Evolutionary conservation across 2,329 filamentous ascomycete genomes (phyloP).

Genomic region (Emericellopsis atlantica): DNA sequence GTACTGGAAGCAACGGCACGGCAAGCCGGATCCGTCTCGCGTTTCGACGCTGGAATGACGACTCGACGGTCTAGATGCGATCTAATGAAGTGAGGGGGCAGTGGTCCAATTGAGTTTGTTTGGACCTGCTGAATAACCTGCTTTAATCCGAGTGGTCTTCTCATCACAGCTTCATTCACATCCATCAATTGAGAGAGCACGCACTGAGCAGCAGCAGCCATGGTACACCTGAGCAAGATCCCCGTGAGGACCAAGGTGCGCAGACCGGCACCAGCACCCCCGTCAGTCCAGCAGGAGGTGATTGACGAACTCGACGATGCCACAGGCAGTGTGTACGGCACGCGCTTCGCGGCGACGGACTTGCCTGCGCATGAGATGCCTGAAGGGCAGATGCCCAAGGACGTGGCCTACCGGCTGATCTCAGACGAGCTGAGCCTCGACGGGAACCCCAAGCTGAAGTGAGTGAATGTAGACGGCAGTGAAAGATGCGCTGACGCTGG

Average conservation of each 20-base stretch:
- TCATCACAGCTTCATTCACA: neutral
- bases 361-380: constrained; percentile 80
- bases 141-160: neutral
- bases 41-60: too few relatives aligned
- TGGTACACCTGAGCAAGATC: constrained; percentile 39
- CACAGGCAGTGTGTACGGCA: constrained; percentile 79
- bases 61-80: too few relatives aligned
- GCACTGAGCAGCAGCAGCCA: constrained; percentile 16
- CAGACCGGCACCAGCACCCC: constrained; percentile 13
- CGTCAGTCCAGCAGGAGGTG: constrained; percentile 27
- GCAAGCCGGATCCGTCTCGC: too few relatives aligned
- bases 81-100: too few relatives aligned
- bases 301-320: constrained; percentile 42
- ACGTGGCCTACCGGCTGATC: constrained; percentile 94
- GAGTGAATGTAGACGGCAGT: constrained; percentile 12
- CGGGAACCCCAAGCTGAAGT: constrained; percentile 81
- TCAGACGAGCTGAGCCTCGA: constrained; percentile 88
- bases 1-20: too few relatives aligned
- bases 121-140: too few relatives aligned
- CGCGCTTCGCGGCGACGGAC: constrained; percentile 67
- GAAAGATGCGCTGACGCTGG: constrained; percentile 2
- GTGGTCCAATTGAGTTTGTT: too few relatives aligned
- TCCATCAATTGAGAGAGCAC: neutral
- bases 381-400: constrained; percentile 77
- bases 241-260: constrained; percentile 11